Conservation (phyloP, 2,329 filamentous ascomycete species). For the Coleophoma eucalyptorum region DNA sequence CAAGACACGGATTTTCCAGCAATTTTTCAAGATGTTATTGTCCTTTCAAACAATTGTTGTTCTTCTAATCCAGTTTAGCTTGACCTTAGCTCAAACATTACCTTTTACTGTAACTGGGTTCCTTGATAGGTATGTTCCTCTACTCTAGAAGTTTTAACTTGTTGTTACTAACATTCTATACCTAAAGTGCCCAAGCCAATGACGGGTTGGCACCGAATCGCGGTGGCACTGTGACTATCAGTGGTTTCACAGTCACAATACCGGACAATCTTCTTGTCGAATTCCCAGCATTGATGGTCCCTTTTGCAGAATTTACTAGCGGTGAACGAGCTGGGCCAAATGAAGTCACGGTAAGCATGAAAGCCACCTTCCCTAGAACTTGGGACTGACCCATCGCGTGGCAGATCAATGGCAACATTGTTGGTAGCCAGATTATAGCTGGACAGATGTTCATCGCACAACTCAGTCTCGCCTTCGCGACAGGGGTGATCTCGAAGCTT, state of each 20-base stretch:
- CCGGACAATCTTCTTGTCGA: conserved; percentile 46
- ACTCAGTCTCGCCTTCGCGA: conserved; percentile 29
- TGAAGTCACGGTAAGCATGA: conserved; percentile 20
- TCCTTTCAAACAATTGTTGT: neutral
- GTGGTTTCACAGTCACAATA: conserved; percentile 39
- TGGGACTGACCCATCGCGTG: neutral
- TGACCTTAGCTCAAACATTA: conserved; percentile 2
- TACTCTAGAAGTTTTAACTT: neutral
- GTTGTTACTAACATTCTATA: neutral
- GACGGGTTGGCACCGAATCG: conserved; percentile 28
- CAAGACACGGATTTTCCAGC: neutral
- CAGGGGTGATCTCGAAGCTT: conserved; percentile 31
- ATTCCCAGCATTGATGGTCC: conserved; percentile 42
- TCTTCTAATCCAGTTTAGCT: neutral
- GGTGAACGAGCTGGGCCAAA: conserved; percentile 10
- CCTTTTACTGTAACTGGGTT: conserved; percentile 9
- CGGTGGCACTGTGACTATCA: conserved; percentile 40
- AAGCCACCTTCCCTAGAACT: conserved; percentile 14
- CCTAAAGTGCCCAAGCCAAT: conserved; percentile 5
- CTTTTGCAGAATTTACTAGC: conserved; percentile 24
- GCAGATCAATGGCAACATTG: conserved; percentile 31
- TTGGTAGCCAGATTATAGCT: conserved; percentile 31
- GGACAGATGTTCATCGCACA: conserved; percentile 33
- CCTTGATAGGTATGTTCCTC: neutral
- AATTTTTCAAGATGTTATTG: neutral